These are phyloP conservation scores for Fusarium incarnatum DNA, from an alignment of 2,329 filamentous ascomycete species.

Conservation along the genomic window DNA sequence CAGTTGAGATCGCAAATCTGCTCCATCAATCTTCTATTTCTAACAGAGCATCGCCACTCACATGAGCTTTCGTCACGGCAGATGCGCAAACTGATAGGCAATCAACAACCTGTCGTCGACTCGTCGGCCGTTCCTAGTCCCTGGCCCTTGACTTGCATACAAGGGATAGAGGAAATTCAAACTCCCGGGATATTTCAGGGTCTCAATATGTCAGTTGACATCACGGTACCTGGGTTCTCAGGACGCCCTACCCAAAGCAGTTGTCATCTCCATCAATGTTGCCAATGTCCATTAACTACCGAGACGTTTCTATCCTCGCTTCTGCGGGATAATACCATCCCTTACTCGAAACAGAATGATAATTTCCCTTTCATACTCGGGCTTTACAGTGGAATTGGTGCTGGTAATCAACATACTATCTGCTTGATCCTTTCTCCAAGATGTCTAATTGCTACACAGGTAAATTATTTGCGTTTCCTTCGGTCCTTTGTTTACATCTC, in stretches of 20 bases:
- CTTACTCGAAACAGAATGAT: constrained; percentile 7
- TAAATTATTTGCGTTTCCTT: constrained; percentile 4
- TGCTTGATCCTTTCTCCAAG: neutral
- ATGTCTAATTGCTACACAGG: neutral
- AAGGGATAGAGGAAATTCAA: constrained; percentile 12
- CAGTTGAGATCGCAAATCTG: neutral
- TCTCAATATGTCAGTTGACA: constrained; percentile 13
- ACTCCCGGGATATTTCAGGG: constrained; percentile 20
- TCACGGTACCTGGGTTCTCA: constrained; percentile 1
- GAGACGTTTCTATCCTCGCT: constrained; percentile 13
- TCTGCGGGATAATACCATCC: neutral
- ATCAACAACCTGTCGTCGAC: constrained; percentile 10
- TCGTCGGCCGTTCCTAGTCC: constrained; percentile 18
- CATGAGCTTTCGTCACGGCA: neutral
- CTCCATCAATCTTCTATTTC: neutral
- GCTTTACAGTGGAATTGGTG: neutral
- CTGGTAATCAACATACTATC: neutral
- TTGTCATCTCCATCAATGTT: constrained; percentile 16
- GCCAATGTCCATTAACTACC: constrained; percentile 8
- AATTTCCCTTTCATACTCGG: neutral
- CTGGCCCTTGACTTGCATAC: neutral
- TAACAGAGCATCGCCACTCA: neutral
- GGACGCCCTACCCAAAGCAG: constrained; percentile 15
- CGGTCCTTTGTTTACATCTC: constrained; percentile 26
- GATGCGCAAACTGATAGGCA: neutral